Evolutionary conservation across 2,329 filamentous ascomycete genomes (phyloP).

Genomic region (Ophiognomonia clavigignenti-juglandacearum): DNA sequence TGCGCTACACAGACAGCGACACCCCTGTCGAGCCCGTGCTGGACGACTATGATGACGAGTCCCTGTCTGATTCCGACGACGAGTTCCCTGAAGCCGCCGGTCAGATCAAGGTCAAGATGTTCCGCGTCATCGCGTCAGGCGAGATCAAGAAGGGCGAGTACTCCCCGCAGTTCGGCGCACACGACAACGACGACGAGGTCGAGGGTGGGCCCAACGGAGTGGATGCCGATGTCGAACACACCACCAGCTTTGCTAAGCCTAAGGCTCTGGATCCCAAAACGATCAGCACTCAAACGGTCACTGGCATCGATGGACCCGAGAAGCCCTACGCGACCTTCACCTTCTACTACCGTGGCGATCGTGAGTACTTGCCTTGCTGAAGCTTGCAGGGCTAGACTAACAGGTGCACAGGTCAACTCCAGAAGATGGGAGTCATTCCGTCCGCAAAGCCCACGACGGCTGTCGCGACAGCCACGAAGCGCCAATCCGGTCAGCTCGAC

Average conservation of each 20-base stretch:
- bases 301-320: conserved; percentile 91
- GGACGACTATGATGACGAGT: conserved; percentile 71
- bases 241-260: conserved; percentile 94
- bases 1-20: conserved; percentile 76
- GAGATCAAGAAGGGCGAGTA: conserved; percentile 98
- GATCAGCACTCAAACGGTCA: conserved; percentile 98
- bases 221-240: conserved; percentile 88
- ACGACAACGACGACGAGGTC: conserved; percentile 82
- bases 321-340: conserved; percentile 97
- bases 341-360: conserved; percentile 93
- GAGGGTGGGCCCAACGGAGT: conserved; percentile 47
- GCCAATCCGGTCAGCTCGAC: conserved; percentile 77
- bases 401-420: conserved; percentile 67
- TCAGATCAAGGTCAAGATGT: conserved; percentile 97
- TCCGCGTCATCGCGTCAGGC: conserved; percentile 88
- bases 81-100: conserved; percentile 90
- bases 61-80: conserved; percentile 64
- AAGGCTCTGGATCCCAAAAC: conserved; percentile 95
- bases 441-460: conserved; percentile 61
- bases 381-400: conserved; percentile 18
- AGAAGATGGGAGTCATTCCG: conserved; percentile 89
- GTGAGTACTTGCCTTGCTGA: conserved; percentile 51
- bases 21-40: conserved; percentile 66
- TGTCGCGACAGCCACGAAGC: conserved; percentile 60
- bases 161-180: conserved; percentile 93